Base-by-base conservation (phyloP, 345 rosid genomes). In the Trapa bicornis region DNA sequence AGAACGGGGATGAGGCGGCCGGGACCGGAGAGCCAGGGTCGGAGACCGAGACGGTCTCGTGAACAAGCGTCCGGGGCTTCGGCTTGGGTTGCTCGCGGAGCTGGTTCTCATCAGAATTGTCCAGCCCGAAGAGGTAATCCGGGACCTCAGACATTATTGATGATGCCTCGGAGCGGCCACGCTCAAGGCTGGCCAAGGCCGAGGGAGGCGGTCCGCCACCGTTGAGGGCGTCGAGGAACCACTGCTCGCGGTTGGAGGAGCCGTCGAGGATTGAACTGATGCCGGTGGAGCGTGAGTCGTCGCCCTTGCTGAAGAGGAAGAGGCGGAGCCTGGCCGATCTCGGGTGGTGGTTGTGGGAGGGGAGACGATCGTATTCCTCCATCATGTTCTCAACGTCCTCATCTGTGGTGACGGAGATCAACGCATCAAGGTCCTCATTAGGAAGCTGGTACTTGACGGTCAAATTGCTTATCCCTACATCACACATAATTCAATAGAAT, bases 301-400 rank as follows among this genome's bases (percentile, higher is more conserved):
- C 60, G 60, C 63, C 93, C 4, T 76, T 70, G 61, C 76, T 12
- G 76, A 90, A 93, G 67, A 93, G 84, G 41, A 93, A 93, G 37
- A 93, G 83, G 32, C 97, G 87, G 67, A 90, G 91, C 80, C 97
- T 88, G 66, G 88, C 89, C 35, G 94, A 78, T 56, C 89, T 74
- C 11, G 87, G 92, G 72, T 81, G 90, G 22, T 78, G 95, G 77
- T 80, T 86, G 65, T 70, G 87, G 50, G 82, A 79, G 50, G 82
- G 78, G 32, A 86, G 11, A 65, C 99, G 97, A 67, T 94, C 99
- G 77, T 88, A 90, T 68, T 94, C 99, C 4, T 94, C 99, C 79
- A 94, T 87, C 99, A 94, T 90, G 86, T 94, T 94, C 70, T 94
- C 97, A 8, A 88, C 81, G 70, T 94, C 99, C 77, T 94, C 99